Conservation (phyloP, 2,329 filamentous ascomycete species). For the Hypoxylon sp. region DNA sequence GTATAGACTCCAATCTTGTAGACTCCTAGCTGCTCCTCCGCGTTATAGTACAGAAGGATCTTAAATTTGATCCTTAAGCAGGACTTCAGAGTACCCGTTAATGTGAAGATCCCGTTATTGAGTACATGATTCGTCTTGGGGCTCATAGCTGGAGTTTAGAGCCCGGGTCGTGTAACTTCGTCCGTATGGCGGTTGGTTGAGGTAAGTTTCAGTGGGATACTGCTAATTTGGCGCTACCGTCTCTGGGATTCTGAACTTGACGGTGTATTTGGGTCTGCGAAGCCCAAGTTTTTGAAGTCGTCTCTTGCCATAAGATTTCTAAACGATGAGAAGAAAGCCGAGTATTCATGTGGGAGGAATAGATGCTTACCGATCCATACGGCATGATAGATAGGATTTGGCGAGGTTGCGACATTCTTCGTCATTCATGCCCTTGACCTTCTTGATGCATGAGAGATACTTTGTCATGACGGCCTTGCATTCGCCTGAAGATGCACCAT, state of each 20-base stretch:
- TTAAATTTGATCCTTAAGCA: conserved; percentile 1
- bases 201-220: background rate
- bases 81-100: background rate
- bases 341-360: background rate
- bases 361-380: conserved; percentile 88
- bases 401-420: conserved; percentile 87
- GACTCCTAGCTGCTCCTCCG: background rate
- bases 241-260: conserved; percentile 46
- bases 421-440: conserved; percentile 86
- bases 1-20: conserved; percentile 17
- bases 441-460: conserved; percentile 91
- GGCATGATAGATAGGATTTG: conserved; percentile 89
- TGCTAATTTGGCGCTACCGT: conserved; percentile 53
- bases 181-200: background rate
- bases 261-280: conserved; percentile 60
- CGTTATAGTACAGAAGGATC: conserved; percentile 20
- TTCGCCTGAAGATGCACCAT: conserved; percentile 74
- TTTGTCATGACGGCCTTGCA: conserved; percentile 90
- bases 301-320: conserved; percentile 97
- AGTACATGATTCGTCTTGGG: conserved; percentile 43
- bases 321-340: conserved; percentile 26
- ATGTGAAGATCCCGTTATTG: background rate
- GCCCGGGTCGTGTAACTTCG: background rate
- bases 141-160: background rate
- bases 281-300: conserved; percentile 94